Percentiles rank a stretch among this genome's conserved stretches.
Evolutionary conservation across 495 filamentous ascomycete species (phyloP).

Genomic region (Neurospora intermedia): DNA sequence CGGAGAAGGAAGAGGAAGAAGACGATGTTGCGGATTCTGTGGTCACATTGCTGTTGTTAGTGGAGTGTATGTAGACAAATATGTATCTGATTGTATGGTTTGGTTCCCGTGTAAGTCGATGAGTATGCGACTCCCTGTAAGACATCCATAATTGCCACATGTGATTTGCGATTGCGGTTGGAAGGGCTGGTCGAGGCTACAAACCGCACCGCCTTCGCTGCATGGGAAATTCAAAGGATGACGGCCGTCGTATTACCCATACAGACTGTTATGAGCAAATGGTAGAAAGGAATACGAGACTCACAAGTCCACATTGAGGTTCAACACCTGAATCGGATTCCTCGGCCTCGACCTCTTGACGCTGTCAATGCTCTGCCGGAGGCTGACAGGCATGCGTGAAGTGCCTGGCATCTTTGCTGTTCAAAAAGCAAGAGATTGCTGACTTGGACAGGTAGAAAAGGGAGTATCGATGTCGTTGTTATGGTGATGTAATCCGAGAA

Average conservation of each 20-base stretch:
- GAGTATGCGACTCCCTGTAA: background rate
- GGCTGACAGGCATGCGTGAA: conserved; percentile 55
- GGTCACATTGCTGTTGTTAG: conserved; percentile 6
- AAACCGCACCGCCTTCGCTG: background rate
- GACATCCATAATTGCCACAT: background rate
- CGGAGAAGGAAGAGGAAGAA: conserved; percentile 85
- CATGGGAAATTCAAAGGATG: background rate
- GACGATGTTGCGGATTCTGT: conserved; percentile 73
- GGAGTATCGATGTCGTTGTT: background rate
- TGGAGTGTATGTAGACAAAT: background rate
- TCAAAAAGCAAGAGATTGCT: background rate
- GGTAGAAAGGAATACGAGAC: conserved; percentile 19
- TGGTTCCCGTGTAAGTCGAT: background rate
- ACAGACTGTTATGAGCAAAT: background rate
- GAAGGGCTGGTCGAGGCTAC: background rate
- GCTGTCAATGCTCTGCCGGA: conserved; percentile 49
- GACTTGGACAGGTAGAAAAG: background rate
- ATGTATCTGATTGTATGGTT: background rate
- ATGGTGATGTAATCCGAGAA: background rate
- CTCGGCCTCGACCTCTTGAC: conserved; percentile 42
- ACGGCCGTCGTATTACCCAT: background rate
- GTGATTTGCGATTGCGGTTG: background rate
- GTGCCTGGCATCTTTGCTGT: conserved; percentile 45
- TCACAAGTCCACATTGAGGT: conserved; percentile 61
- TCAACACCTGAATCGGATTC: conserved; percentile 52